phyloP scores from a whole-genome alignment of 768 basidiomycete species.

The Epithele typhae region DNA sequence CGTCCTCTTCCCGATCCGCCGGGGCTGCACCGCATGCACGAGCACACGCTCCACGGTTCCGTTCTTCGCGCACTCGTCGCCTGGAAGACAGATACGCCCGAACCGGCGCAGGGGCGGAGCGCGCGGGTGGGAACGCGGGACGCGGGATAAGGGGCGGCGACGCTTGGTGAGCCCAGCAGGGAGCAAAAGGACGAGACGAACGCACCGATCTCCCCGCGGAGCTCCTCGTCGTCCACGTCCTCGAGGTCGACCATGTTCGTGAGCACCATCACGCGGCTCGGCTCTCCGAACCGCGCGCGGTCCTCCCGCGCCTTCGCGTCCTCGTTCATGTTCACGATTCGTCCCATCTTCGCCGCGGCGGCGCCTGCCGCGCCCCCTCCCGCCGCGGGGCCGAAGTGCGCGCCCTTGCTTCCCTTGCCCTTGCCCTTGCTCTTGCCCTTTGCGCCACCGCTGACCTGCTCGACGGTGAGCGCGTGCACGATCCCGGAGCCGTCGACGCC shows the following conservation, averaged over 20 bases:
- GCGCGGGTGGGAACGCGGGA: too few relatives aligned
- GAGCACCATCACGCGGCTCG: slow-evolving; percentile 85
- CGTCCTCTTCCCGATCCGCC: slow-evolving; percentile 60
- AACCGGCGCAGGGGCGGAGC: background rate
- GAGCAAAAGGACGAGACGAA: slow-evolving; percentile 9
- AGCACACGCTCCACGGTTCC: slow-evolving; percentile 90
- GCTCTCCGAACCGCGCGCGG: slow-evolving; percentile 77
- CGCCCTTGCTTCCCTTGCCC: slow-evolving; percentile 27
- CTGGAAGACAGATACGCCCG: slow-evolving; percentile 32
- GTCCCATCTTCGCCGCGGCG: slow-evolving; percentile 70
- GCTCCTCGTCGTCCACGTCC: slow-evolving; percentile 80
- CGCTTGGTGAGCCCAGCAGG: slow-evolving; percentile 1
- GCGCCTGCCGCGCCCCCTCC: slow-evolving; percentile 10
- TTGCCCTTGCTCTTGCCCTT: slow-evolving; percentile 33
- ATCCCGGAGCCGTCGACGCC: slow-evolving; percentile 84
- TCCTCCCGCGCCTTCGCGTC: slow-evolving; percentile 77
- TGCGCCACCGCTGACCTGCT: slow-evolving; percentile 48
- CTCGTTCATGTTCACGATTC: slow-evolving; percentile 87
- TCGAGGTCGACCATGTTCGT: slow-evolving; percentile 86
- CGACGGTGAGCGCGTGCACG: slow-evolving; percentile 82
- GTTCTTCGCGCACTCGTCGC: slow-evolving; percentile 88
- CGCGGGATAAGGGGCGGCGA: too few relatives aligned
- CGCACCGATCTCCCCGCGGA: slow-evolving; percentile 85
- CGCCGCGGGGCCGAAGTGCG: background rate
- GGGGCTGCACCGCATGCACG: slow-evolving; percentile 72